Evolutionary conservation across 345 rosid species (phyloP), one percentile per base, ranked within the genome.

Genomic region (Carallia brachiata): DNA sequence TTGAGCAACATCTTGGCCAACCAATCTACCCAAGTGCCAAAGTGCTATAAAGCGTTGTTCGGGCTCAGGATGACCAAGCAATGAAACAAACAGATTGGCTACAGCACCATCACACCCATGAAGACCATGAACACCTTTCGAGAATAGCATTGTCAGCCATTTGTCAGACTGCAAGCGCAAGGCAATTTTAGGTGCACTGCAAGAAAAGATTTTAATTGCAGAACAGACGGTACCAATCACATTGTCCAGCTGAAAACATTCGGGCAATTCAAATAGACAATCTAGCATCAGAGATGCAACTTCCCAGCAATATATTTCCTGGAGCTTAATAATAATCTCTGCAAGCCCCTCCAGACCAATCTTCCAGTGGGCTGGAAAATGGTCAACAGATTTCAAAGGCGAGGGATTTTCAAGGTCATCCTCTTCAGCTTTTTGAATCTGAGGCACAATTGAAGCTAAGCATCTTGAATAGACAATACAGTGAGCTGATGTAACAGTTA

Each of bases 41-140:
- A 91, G 87, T n/a, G 79, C 92, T 66, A 87, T 78, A 60, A 83
- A 72, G 15, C 92, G 87, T 71, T 91, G 97, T 77, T 91, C 97
- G 1, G 97, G 97, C 83, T 91, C 97, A 69, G 84, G 65, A 84
- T 89, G 89, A 69, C 84, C 82, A 63, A 91, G 84, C 83, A 91
- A 70, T 12, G 79, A 36, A 63, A 79, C 71, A 65, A 86, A 86
- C 40, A 91, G 75, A 82, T 91, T 84, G 77, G 77, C 77, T 48
- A 91, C 71, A 68, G 85, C 74, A 80, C 75, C 72, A 73, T 83
- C 81, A 71, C 73, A 79, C 73, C 84, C 90, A 69, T 71, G 66
- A 70, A 80, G 83, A 36, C 77, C 70, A 82, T 72, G 83, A 58
- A 77, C 69, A 65, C 84, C 86, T 77, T 89, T 83, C 7, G 67